Evolutionary conservation across 768 basidiomycete species (phyloP), one percentile per base, ranked within the genome.

Genomic region (Botryobasidium botryosum): DNA sequence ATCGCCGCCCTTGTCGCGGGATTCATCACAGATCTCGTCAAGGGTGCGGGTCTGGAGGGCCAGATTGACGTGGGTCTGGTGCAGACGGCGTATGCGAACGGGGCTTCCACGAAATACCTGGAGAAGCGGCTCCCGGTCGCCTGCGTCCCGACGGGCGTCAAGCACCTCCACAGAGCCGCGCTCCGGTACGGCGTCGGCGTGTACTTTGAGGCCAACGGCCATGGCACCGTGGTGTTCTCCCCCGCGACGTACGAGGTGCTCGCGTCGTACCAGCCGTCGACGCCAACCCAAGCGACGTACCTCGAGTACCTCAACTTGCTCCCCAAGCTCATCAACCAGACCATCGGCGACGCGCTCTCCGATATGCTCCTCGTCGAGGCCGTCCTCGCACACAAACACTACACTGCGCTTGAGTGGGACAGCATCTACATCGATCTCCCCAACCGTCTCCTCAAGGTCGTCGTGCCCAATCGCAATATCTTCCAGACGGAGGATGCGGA

Each of bases 191-290:
- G 87, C 57, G 71, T 99, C 45, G 94, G 94, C n/a, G 86, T 99
- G 36, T 99, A 99, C 64, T 99, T 99, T 55, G 94, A 99, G 61
- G 94, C 94, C 27, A 99, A 99, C 58, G 94, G 94, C 2, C 94
- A 99, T 54, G 94, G 94, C 26, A 99, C 94, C 2, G 87, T 97
- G 38, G 62, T 97, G 45, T 97, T 99, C 65, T 96, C 94, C 10
- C 72, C 69, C 5, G 59, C 70, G 17, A 81, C 87, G 3, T 69
- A 79, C 45, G 65, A 72, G 20, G 70, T 60, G 36, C 67, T 99
- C 32, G 54, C 64, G 25, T 61, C 64, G 20, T 66, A 84, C 55
- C 67, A 81, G 51, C 80, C 92, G 2, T 71, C 75, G 32, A 85
- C 85, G 2, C 77, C 84, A 18, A 80, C 82, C 7, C 86, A 92